Evolutionary conservation across 148 eudicot genomes (phyloP).

Genomic region (Chenopodium album): DNA sequence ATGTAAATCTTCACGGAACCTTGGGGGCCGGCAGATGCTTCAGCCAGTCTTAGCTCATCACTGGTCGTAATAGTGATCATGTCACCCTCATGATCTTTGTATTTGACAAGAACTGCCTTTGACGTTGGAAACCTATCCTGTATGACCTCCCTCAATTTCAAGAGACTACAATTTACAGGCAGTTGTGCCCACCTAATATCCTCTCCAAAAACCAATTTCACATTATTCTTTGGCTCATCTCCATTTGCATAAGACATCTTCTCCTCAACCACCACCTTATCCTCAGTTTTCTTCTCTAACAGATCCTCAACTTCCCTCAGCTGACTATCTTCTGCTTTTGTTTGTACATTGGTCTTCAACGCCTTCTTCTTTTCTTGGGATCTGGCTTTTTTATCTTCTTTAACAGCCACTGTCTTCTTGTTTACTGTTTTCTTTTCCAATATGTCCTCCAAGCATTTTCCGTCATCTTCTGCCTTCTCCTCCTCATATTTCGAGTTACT

Average conservation of each 20-base stretch:
- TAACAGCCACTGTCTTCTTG: slow-evolving; percentile 30
- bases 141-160: slow-evolving; percentile 65
- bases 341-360: slow-evolving; percentile 17
- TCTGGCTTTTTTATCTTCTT: slow-evolving; percentile 31
- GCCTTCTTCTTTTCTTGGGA: slow-evolving; percentile 31
- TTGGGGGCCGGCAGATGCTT: slow-evolving; percentile 46
- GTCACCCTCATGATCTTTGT: slow-evolving; percentile 91
- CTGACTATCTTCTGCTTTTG: slow-evolving; percentile 20
- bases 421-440: slow-evolving; percentile 19
- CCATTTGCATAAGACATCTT: slow-evolving; percentile 35
- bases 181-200: slow-evolving; percentile 92
- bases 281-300: slow-evolving; percentile 49
- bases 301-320: slow-evolving; percentile 28
- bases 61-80: slow-evolving; percentile 76
- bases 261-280: slow-evolving; percentile 81
- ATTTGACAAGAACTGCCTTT: slow-evolving; percentile 70
- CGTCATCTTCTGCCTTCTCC: slow-evolving; percentile 9
- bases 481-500: slow-evolving; percentile 28
- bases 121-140: slow-evolving; percentile 62
- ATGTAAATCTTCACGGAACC: slow-evolving; percentile 62
- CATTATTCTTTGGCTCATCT: slow-evolving; percentile 48
- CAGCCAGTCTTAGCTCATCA: slow-evolving; percentile 89
- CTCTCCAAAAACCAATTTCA: slow-evolving; percentile 85
- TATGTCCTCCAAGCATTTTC: background rate
- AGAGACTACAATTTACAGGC: slow-evolving; percentile 63